These are phyloP conservation scores for Penicillium sp. DNA, from an alignment of 2,329 filamentous ascomycete species.

Conservation along the genomic window DNA sequence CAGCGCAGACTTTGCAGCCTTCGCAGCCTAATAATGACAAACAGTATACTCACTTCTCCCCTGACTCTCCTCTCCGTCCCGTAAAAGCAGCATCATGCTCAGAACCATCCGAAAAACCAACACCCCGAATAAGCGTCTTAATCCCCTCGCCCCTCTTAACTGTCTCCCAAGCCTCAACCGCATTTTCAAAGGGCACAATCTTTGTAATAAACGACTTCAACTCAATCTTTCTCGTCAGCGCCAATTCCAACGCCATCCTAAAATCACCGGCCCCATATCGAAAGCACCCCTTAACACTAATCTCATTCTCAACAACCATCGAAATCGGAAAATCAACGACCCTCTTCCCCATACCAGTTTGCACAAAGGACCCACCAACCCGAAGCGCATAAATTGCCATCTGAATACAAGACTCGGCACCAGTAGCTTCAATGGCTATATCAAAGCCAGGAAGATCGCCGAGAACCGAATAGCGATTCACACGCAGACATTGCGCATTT, in stretches of 20 bases:
- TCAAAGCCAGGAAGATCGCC: conserved; percentile 43
- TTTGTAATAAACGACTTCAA: conserved; percentile 38
- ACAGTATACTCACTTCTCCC: background rate
- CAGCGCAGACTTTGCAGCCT: no score
- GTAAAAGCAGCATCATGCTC: background rate
- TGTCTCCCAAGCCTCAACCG: conserved; percentile 39
- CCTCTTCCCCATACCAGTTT: conserved; percentile 44
- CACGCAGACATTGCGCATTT: conserved; percentile 36
- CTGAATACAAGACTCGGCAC: conserved; percentile 49
- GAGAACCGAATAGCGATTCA: conserved; percentile 6
- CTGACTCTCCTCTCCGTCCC: background rate
- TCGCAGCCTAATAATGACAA: no score
- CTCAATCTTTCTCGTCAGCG: conserved; percentile 31
- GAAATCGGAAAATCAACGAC: conserved; percentile 44
- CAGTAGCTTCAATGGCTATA: conserved; percentile 49
- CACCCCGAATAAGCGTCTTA: conserved; percentile 29
- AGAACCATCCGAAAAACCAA: conserved; percentile 12
- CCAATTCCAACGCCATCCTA: conserved; percentile 45
- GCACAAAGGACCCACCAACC: conserved; percentile 36
- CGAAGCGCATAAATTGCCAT: conserved; percentile 47
- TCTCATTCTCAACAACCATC: conserved; percentile 39
- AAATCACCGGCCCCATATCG: conserved; percentile 39
- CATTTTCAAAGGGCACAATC: conserved; percentile 38
- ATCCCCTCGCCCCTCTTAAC: conserved; percentile 23
- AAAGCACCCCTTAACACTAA: conserved; percentile 40